phyloP scores from a whole-genome alignment of 768 basidiomycete genomes.

The Boletus coccyginus region DNA sequence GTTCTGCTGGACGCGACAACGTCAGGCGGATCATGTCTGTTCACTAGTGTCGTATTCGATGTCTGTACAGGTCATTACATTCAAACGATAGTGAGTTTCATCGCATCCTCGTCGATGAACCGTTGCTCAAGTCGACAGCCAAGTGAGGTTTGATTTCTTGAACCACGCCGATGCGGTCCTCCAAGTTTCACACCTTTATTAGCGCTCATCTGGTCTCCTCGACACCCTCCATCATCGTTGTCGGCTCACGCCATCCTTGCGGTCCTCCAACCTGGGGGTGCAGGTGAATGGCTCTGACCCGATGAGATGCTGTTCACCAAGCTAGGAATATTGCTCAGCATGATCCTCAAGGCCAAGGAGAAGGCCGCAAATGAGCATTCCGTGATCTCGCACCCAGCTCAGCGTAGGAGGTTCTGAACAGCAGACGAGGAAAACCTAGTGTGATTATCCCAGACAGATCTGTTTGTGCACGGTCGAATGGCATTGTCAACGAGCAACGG shows the following conservation, averaged over 20 bases:
- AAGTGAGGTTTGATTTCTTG: slow-evolving; percentile 45
- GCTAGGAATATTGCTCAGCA: slow-evolving; percentile 54
- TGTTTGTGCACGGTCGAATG: too few relatives aligned
- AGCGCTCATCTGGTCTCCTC: too few relatives aligned
- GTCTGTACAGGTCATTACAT: slow-evolving; percentile 59
- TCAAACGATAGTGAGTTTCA: slow-evolving; percentile 59
- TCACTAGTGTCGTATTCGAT: too few relatives aligned
- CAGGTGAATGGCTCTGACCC: slow-evolving; percentile 11
- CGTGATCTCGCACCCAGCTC: slow-evolving; percentile 73
- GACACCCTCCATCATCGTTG: slow-evolving; percentile 62
- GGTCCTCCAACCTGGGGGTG: slow-evolving; percentile 48
- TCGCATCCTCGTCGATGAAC: slow-evolving; percentile 60
- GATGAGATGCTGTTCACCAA: slow-evolving; percentile 58
- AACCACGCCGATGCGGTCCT: background rate
- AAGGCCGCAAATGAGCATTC: slow-evolving; percentile 68
- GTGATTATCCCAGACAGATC: too few relatives aligned
- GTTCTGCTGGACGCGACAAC: slow-evolving; percentile 70
- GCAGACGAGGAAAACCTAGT: too few relatives aligned
- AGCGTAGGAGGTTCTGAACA: too few relatives aligned
- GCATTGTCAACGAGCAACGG: slow-evolving; percentile 34
- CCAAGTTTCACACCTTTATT: slow-evolving; percentile 11
- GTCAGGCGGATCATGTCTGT: slow-evolving; percentile 35
- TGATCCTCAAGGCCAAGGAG: slow-evolving; percentile 73
- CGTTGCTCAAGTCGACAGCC: slow-evolving; percentile 60
- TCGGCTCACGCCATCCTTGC: slow-evolving; percentile 60